Percentiles rank a stretch among this genome's conserved stretches.
phyloP scores from a whole-genome alignment of 108 stramenopile genomes.

The Conticribra weissflogii region DNA sequence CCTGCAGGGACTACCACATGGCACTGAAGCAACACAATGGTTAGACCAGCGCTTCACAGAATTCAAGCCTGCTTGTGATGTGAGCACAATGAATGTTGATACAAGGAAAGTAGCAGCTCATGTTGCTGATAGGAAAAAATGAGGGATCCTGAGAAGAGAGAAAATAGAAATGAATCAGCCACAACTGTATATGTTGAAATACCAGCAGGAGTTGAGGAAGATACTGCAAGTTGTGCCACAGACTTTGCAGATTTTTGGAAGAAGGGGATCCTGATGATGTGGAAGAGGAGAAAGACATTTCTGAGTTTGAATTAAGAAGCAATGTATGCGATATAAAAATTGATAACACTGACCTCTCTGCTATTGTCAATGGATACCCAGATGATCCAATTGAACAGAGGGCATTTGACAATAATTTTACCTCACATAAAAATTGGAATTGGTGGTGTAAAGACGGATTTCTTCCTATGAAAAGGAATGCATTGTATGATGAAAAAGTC shows the following conservation, averaged over 20 bases:
- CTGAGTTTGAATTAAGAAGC: not conserved
- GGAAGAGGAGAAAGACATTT: not conserved
- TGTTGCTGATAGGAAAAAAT: not conserved
- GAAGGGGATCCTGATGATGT: not conserved
- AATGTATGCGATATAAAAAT: not conserved
- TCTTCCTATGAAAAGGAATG: too few species aligned
- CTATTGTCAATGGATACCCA: slow-evolving; percentile 14
- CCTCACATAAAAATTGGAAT: not conserved
- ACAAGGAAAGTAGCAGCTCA: not conserved
- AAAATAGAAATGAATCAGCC: not conserved
- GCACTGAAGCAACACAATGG: not conserved
- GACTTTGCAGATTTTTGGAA: too few species aligned
- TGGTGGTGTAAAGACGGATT: not conserved
- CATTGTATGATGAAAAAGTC: too few species aligned
- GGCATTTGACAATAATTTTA: slow-evolving; percentile 7
- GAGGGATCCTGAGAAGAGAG: not conserved
- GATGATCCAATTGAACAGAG: not conserved
- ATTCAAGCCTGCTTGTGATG: not conserved
- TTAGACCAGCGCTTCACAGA: not conserved
- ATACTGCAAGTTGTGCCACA: too few species aligned
- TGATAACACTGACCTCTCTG: not conserved
- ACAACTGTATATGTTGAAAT: not conserved
- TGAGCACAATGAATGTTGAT: too few species aligned
- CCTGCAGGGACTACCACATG: not conserved
- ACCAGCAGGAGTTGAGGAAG: too few species aligned